A percentile compares a stretch with the other conserved stretches of the same genome.
Conservation (phyloP, 2,329 filamentous ascomycete genomes). For the Botrytis cinerea region DNA sequence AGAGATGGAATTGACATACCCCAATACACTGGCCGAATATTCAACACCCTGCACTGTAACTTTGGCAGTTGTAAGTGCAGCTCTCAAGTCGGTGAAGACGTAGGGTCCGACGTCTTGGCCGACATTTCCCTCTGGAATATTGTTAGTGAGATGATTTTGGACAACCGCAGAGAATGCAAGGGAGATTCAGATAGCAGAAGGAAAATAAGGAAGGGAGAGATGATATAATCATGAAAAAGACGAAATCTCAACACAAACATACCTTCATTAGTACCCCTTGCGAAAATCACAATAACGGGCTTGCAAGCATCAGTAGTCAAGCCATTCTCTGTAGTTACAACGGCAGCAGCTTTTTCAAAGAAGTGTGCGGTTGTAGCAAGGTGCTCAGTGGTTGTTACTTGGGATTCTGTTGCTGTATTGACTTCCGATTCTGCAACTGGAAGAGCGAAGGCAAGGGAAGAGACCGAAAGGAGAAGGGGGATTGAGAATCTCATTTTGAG, state of each 20-base stretch:
- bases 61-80: slow-evolving; percentile 27
- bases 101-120: slow-evolving; percentile 41
- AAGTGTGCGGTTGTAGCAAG: not conserved
- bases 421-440: slow-evolving; percentile 3
- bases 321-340: slow-evolving; percentile 16
- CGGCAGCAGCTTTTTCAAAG: not conserved
- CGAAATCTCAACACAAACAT: not conserved
- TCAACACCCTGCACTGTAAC: slow-evolving; percentile 40
- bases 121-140: slow-evolving; percentile 46
- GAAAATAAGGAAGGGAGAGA: not conserved
- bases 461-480: slow-evolving; percentile 5
- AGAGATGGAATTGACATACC: slow-evolving; percentile 30
- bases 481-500: slow-evolving; percentile 9
- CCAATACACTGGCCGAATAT: slow-evolving; percentile 39
- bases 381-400: not conserved
- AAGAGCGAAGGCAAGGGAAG: not conserved
- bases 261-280: slow-evolving; percentile 50
- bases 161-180: not conserved
- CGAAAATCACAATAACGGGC: slow-evolving; percentile 46
- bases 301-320: slow-evolving; percentile 13
- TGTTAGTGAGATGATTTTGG: not conserved
- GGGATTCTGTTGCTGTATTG: not conserved
- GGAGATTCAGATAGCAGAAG: not conserved
- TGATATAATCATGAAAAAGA: not conserved
- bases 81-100: slow-evolving; percentile 38